Evolutionary conservation across 1,139 yeast species (phyloP).

Genomic region (Taiozyma sp.): DNA sequence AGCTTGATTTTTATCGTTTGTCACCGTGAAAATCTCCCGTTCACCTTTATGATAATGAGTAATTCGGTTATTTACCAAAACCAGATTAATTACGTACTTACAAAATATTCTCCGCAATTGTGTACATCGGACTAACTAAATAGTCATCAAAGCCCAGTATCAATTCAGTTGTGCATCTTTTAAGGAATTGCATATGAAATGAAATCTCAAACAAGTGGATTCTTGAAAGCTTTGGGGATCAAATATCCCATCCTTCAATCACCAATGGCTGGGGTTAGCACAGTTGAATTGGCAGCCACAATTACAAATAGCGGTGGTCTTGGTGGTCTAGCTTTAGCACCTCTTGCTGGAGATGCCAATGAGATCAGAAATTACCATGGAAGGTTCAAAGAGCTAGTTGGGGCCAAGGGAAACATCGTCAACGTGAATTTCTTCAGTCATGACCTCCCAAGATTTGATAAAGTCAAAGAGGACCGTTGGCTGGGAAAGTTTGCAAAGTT

Average conservation of each 20-base stretch:
- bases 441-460: conserved; percentile 18
- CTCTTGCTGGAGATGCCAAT: conserved; percentile 7
- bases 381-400: conserved; percentile 6
- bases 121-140: too few species aligned
- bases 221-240: conserved; percentile 21
- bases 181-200: conserved; percentile 1
- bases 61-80: too few species aligned
- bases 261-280: conserved; percentile 52
- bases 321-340: conserved; percentile 40
- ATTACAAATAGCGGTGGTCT: conserved; percentile 38
- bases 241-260: conserved; percentile 42
- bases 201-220: conserved; percentile 12
- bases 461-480: conserved; percentile 10
- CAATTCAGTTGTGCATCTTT: too few species aligned
- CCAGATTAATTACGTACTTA: too few species aligned
- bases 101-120: too few species aligned
- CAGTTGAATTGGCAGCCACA: conserved; percentile 36
- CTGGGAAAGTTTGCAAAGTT: conserved; percentile 16
- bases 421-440: conserved; percentile 47
- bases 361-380: conserved; percentile 8
- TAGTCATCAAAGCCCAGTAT: too few species aligned
- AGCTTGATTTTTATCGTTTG: too few species aligned
- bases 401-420: conserved; percentile 20
- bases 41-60: too few species aligned
- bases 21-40: too few species aligned